phyloP scores from a whole-genome alignment of 1,139 yeast genomes.

The Yamadazyma pseudoaaseri region DNA sequence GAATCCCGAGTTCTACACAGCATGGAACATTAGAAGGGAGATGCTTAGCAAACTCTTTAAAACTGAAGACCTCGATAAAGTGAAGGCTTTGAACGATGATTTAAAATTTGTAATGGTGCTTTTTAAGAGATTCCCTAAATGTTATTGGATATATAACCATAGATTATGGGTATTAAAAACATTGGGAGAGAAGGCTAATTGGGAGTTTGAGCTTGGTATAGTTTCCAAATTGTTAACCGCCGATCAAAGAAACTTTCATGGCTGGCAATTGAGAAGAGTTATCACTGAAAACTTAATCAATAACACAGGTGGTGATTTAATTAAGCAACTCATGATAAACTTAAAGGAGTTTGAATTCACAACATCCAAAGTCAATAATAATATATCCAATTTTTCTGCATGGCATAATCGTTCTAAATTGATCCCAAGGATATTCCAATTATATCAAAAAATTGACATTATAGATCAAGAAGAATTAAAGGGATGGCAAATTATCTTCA shows the following conservation, averaged over 20 bases:
- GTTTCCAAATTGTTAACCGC: constrained; percentile 65
- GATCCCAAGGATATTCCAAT: constrained; percentile 49
- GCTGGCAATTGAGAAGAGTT: constrained; percentile 90
- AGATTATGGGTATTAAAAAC: constrained; percentile 75
- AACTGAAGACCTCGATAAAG: constrained; percentile 17
- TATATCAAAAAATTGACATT: constrained; percentile 13
- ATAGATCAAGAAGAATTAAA: constrained; percentile 19
- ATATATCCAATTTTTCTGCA: constrained; percentile 91
- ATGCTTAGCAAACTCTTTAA: constrained; percentile 44
- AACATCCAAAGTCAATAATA: constrained; percentile 70
- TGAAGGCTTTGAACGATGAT: constrained; percentile 54
- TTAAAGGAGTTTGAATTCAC: constrained; percentile 72
- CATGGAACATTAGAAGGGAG: constrained; percentile 89
- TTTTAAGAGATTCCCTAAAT: constrained; percentile 73
- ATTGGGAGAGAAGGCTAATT: constrained; percentile 50
- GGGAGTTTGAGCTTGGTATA: constrained; percentile 67
- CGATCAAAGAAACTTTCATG: constrained; percentile 88
- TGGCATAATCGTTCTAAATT: constrained; percentile 89
- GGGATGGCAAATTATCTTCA: constrained; percentile 16
- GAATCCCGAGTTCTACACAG: constrained; percentile 87
- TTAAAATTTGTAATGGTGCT: constrained; percentile 58
- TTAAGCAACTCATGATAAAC: constrained; percentile 19
- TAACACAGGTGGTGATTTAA: constrained; percentile 3
- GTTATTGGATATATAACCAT: constrained; percentile 97
- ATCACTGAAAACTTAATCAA: constrained; percentile 50